These are phyloP conservation scores for Rhizopogon sp. DNA, from an alignment of 768 basidiomycete species.

Conservation along the genomic window DNA sequence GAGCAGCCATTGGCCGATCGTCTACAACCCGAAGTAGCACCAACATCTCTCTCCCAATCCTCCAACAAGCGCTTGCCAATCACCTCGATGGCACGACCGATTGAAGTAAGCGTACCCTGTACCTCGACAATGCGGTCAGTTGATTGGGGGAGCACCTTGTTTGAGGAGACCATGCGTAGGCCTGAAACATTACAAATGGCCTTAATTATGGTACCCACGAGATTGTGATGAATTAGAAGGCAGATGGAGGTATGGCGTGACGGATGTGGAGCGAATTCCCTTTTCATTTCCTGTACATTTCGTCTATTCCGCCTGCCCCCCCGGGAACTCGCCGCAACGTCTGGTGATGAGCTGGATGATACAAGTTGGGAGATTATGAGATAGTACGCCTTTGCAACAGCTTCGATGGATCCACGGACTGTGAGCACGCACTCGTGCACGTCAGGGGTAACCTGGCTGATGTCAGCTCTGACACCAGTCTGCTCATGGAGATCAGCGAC, in stretches of 20 bases:
- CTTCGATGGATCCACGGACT: constrained; percentile 88
- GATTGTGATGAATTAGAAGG: constrained; percentile 96
- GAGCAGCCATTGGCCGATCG: constrained; percentile 49
- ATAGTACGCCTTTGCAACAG: constrained; percentile 92
- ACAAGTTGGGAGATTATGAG: constrained; percentile 93
- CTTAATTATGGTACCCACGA: constrained; percentile 98
- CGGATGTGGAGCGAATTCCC: constrained; percentile 23
- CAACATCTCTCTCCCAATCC: constrained; percentile 94
- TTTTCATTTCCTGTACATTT: too few species aligned
- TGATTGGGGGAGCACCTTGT: constrained; percentile 98
- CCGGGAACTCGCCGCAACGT: too few species aligned
- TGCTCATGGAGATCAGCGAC: constrained; percentile 95
- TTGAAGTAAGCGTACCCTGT: constrained; percentile 87
- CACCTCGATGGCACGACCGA: constrained; percentile 90
- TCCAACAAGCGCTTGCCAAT: constrained; percentile 94
- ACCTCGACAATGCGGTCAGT: constrained; percentile 99
- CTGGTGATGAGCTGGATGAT: constrained; percentile 65
- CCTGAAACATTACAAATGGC: constrained; percentile 96
- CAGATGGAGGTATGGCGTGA: constrained; percentile 80
- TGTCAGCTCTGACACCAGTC: constrained; percentile 96
- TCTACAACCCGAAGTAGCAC: constrained; percentile 51
- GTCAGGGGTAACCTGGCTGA: constrained; percentile 96
- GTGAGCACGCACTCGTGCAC: constrained; percentile 97
- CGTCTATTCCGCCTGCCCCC: too few species aligned
- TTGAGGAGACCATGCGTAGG: constrained; percentile 98